phyloP scores from a whole-genome alignment of 1,284 basidiomycete genomes.

The Flammula alnicola region DNA sequence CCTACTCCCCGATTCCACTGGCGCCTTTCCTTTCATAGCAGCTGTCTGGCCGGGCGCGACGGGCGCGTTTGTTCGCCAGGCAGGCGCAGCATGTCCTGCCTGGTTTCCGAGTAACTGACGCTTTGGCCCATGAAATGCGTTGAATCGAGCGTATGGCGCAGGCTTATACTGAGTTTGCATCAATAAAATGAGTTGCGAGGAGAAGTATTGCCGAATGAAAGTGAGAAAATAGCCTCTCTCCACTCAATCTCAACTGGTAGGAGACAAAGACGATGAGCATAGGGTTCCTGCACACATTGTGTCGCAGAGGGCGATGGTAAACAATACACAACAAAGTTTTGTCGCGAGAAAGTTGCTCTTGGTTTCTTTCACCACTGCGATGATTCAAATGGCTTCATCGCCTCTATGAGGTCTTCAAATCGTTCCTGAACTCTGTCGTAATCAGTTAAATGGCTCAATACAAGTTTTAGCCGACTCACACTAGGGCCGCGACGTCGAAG shows the following conservation, averaged over 20 bases:
- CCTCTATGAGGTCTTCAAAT: too few relatives aligned
- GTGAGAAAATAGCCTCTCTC: too few relatives aligned
- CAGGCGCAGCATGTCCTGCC: constrained; percentile 60
- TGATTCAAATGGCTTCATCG: too few relatives aligned
- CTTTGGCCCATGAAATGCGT: constrained; percentile 58
- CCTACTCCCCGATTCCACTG: constrained; percentile 56
- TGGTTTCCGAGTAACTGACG: constrained; percentile 59
- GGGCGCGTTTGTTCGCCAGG: constrained; percentile 50
- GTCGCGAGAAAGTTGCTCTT: too few relatives aligned
- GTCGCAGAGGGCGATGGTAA: constrained; percentile 8
- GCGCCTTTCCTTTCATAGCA: constrained; percentile 31
- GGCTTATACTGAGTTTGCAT: constrained; percentile 7
- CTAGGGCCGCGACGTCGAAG: too few relatives aligned
- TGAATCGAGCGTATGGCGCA: constrained; percentile 37
- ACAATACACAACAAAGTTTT: constrained; percentile 12
- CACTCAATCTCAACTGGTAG: too few relatives aligned
- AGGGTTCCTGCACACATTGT: neutral
- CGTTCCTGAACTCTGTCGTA: too few relatives aligned
- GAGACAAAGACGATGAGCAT: neutral
- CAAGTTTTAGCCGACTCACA: too few relatives aligned
- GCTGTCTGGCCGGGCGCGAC: constrained; percentile 18
- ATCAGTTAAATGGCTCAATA: too few relatives aligned
- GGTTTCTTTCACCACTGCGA: too few relatives aligned
- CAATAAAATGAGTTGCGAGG: neutral
- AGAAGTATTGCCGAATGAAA: too few relatives aligned